Percentiles rank a stretch among this genome's conserved stretches.
Conservation (phyloP, 202 grass and related monocot species). For the Cymbopogon flexuosus region DNA sequence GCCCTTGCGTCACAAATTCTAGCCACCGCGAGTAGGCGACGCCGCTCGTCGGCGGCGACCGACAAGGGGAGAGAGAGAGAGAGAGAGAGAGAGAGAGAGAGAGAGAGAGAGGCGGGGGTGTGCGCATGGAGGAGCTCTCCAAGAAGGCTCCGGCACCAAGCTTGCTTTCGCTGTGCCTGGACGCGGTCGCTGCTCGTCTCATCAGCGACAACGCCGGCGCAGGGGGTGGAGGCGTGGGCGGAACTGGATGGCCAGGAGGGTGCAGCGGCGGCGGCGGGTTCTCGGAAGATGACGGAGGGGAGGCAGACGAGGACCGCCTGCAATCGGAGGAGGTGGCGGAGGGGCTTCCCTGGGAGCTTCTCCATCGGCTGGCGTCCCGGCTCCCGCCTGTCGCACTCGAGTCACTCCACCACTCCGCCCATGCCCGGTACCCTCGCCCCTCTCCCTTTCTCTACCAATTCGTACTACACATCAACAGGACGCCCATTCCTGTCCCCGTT, state of each 20-base stretch:
- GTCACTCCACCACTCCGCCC: constrained; percentile 50
- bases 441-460: background rate
- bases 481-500: background rate
- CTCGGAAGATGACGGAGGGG: background rate
- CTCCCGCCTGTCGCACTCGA: constrained; percentile 67
- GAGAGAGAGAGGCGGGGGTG: background rate
- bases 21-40: no score
- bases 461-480: background rate
- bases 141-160: constrained; percentile 4
- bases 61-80: background rate
- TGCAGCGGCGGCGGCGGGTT: background rate
- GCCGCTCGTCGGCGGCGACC: background rate
- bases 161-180: constrained; percentile 66
- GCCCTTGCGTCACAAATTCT: no score
- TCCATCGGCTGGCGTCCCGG: constrained; percentile 46
- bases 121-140: constrained; percentile 1
- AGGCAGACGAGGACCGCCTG: background rate
- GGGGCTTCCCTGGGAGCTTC: constrained; percentile 65
- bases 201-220: background rate
- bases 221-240: background rate
- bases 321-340: constrained; percentile 41
- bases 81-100: background rate
- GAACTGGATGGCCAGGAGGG: background rate
- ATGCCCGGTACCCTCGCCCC: constrained; percentile 21
- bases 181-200: constrained; percentile 34